Evolutionary conservation across 352 stramenopile genomes (phyloP).

Genomic region (Pythium rishiriense): DNA sequence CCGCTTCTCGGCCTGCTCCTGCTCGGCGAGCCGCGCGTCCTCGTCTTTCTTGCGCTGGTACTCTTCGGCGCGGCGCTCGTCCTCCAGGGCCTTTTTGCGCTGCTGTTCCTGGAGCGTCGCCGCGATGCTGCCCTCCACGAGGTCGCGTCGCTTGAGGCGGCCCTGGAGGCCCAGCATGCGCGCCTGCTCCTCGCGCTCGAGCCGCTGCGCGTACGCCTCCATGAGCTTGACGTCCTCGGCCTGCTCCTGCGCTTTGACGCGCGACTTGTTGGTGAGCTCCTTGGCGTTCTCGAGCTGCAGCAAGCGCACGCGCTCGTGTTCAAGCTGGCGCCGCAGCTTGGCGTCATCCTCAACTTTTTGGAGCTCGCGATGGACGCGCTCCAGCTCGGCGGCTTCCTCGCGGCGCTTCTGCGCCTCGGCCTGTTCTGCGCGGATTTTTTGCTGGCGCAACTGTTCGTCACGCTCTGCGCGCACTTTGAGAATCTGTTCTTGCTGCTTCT

Average conservation of each 20-base stretch:
- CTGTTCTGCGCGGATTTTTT: conserved; percentile 42
- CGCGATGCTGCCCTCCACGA: conserved; percentile 39
- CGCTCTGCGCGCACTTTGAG: conserved; percentile 57
- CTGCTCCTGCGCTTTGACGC: conserved; percentile 43
- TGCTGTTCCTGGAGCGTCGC: conserved; percentile 53
- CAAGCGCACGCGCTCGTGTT: conserved; percentile 53
- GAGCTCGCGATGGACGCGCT: conserved; percentile 55
- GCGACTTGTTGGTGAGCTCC: conserved; percentile 43
- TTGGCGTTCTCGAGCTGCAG: conserved; percentile 51
- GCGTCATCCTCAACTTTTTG: conserved; percentile 49
- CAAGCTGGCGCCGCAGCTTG: conserved; percentile 33
- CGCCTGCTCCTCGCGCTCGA: conserved; percentile 60
- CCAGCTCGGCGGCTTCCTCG: conserved; percentile 54
- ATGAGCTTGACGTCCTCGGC: conserved; percentile 68
- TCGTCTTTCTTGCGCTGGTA: conserved; percentile 65
- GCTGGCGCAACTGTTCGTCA: conserved; percentile 59
- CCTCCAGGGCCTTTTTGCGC: conserved; percentile 46
- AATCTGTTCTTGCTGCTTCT: conserved; percentile 45
- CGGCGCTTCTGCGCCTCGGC: conserved; percentile 32
- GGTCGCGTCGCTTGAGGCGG: conserved; percentile 45
- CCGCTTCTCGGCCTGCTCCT: conserved; percentile 30
- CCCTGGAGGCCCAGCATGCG: conserved; percentile 44
- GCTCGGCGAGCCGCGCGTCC: conserved; percentile 34
- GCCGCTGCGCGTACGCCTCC: conserved; percentile 59
- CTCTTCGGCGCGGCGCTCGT: conserved; percentile 57